phyloP scores from a whole-genome alignment of 192 early-diverging fungal species.

The Phlyctochytrium arcticum region DNA sequence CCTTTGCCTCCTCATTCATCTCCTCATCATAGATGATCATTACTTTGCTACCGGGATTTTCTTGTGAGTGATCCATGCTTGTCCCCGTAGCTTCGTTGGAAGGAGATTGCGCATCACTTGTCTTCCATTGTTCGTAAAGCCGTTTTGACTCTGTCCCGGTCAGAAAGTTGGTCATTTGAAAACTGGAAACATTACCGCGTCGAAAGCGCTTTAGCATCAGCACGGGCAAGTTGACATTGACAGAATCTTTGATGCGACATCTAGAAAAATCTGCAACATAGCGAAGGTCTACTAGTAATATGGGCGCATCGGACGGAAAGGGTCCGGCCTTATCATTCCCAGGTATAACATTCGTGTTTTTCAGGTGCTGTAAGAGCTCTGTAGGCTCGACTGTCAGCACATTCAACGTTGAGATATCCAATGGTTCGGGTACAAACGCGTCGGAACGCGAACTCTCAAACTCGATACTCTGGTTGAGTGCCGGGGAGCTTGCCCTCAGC shows the following conservation, averaged over 20 bases:
- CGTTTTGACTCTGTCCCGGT: constrained; percentile 16
- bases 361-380: no score
- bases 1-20: constrained; percentile 10
- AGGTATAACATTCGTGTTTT: no score
- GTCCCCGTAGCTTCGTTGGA: not conserved
- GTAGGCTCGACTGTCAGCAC: no score
- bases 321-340: no score
- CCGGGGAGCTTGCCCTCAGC: no score
- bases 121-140: constrained; percentile 29
- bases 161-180: constrained; percentile 36
- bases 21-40: constrained; percentile 25
- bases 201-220: constrained; percentile 42
- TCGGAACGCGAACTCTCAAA: no score
- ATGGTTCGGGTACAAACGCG: no score
- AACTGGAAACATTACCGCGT: constrained; percentile 22
- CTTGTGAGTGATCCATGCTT: not conserved
- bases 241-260: constrained; percentile 21
- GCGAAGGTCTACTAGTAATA: constrained; percentile 31
- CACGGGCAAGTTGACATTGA: constrained; percentile 33
- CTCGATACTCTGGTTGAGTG: no score
- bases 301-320: not conserved
- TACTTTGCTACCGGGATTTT: not conserved
- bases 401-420: no score
- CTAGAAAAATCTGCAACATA: constrained; percentile 15
- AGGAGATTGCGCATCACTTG: not conserved